Evolutionary conservation across 805 yeast genomes (phyloP).

Genomic region (Barnettozyma populi): DNA sequence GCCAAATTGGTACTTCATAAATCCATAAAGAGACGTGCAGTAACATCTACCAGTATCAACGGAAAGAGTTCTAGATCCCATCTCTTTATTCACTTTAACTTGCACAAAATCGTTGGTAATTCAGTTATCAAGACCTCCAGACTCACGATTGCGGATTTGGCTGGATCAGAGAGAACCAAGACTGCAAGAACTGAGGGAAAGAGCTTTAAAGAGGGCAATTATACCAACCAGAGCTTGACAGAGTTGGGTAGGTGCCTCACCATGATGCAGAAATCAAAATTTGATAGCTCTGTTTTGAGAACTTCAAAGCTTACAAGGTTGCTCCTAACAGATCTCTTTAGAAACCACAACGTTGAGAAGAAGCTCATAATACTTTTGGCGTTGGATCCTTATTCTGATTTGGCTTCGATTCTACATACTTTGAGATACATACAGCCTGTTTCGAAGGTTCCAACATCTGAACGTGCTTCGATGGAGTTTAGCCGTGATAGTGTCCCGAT

Average conservation of each 20-base stretch:
- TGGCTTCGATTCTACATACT: constrained; percentile 21
- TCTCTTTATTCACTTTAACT: constrained; percentile 41
- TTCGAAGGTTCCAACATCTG: constrained; percentile 18
- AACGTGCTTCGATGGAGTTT: constrained; percentile 17
- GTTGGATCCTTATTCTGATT: constrained; percentile 22
- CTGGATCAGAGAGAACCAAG: constrained; percentile 48
- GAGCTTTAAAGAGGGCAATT: constrained; percentile 42
- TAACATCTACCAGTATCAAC: constrained; percentile 40
- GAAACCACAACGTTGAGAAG: constrained; percentile 14
- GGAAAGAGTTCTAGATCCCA: constrained; percentile 45
- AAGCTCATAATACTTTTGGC: constrained; percentile 23
- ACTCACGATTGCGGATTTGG: constrained; percentile 45
- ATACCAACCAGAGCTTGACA: constrained; percentile 44
- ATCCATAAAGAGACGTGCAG: constrained; percentile 37
- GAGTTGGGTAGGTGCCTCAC: constrained; percentile 46
- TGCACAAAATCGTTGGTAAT: constrained; percentile 26
- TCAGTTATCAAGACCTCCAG: constrained; percentile 28
- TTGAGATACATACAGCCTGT: constrained; percentile 26
- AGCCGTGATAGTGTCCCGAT: constrained; percentile 5
- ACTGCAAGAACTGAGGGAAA: constrained; percentile 39
- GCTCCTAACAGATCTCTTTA: constrained; percentile 37
- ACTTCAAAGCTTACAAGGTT: constrained; percentile 45
- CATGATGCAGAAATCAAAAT: constrained; percentile 32
- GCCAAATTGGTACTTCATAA: constrained; percentile 34
- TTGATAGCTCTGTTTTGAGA: constrained; percentile 39